These are phyloP conservation scores for Podaxis sp. DNA, from an alignment of 768 basidiomycete genomes.

Conservation along the genomic window DNA sequence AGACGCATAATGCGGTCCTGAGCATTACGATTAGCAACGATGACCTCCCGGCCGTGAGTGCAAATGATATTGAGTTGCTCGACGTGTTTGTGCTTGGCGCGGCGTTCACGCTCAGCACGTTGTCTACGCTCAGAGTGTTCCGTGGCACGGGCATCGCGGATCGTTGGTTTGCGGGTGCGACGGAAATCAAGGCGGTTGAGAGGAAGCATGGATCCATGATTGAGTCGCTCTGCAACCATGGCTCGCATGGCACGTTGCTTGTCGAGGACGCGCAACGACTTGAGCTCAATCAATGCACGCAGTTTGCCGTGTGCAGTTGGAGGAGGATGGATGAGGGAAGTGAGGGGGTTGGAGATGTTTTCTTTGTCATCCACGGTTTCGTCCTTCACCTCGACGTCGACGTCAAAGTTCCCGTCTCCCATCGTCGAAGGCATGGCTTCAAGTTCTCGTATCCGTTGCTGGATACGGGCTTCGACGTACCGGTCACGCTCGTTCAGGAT, in stretches of 20 bases:
- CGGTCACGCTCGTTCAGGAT: constrained; percentile 90
- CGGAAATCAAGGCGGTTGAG: constrained; percentile 92
- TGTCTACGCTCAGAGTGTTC: constrained; percentile 91
- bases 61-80: constrained; percentile 90
- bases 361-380: constrained; percentile 42
- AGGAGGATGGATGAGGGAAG: constrained; percentile 50
- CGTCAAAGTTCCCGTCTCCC: constrained; percentile 70
- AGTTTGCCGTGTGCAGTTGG: constrained; percentile 78
- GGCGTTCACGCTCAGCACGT: constrained; percentile 85
- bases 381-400: constrained; percentile 36
- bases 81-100: constrained; percentile 95
- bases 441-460: constrained; percentile 87
- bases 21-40: constrained; percentile 62
- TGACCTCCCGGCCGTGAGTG: constrained; percentile 74
- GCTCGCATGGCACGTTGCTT: constrained; percentile 90
- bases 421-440: constrained; percentile 76
- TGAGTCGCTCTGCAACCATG: constrained; percentile 81
- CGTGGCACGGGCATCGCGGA: constrained; percentile 86
- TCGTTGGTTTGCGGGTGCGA: constrained; percentile 76
- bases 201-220: constrained; percentile 85
- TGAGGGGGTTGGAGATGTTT: constrained; percentile 29
- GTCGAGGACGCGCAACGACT: constrained; percentile 81
- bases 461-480: constrained; percentile 85
- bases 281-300: constrained; percentile 90
- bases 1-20: constrained; percentile 69